Evolutionary conservation across 306 rosid species (phyloP).

Genomic region (Spatholobus suberectus): DNA sequence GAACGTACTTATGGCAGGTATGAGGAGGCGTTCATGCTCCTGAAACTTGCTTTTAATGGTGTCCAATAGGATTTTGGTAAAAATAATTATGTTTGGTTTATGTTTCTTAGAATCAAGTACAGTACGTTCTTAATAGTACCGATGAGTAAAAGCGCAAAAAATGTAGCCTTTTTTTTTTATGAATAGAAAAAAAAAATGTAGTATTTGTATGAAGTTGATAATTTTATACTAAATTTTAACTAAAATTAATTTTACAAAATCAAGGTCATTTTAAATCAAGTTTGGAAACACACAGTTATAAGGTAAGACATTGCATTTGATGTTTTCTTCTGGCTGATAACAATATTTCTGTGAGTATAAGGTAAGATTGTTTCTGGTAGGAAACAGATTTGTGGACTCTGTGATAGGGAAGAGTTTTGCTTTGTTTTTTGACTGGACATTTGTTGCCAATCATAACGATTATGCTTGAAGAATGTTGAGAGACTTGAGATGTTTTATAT

Average conservation of each 20-base stretch:
- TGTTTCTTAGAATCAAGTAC: background rate
- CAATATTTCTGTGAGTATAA: background rate
- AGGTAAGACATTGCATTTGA: background rate
- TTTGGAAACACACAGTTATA: background rate
- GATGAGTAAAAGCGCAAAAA: background rate
- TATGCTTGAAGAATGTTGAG: background rate
- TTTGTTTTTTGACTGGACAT: background rate
- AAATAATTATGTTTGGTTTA: background rate
- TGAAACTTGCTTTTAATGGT: background rate
- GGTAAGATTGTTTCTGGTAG: conserved; percentile 20
- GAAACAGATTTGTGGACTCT: conserved; percentile 17
- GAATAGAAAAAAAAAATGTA: too few relatives aligned
- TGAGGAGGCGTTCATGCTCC: background rate
- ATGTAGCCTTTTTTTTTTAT: background rate
- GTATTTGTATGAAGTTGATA: background rate
- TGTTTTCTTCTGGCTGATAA: background rate
- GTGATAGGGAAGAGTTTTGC: background rate
- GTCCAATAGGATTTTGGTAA: background rate
- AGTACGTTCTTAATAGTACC: background rate
- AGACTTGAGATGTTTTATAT: background rate
- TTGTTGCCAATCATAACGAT: background rate
- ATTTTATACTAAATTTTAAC: background rate
- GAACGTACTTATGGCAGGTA: background rate
- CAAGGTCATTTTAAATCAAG: background rate
- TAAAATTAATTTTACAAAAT: background rate